Base-by-base conservation (phyloP, 176 grass and related monocot species). In the Puccinellia tenuiflora region DNA sequence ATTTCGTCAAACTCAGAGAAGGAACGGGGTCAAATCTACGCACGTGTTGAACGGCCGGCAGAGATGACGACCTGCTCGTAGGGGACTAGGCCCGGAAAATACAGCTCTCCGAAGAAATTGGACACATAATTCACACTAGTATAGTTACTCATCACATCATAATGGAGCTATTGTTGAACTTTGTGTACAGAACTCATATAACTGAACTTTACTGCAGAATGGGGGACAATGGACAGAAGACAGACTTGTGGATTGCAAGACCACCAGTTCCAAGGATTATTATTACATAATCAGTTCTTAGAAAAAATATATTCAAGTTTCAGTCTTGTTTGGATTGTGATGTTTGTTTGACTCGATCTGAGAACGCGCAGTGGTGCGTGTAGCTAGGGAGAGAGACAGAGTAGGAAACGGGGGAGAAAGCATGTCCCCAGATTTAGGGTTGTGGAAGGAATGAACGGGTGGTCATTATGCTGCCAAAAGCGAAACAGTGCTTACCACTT, bases 391-490 rank as follows among this genome's bases (percentile, higher is more conserved):
- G 31, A 75, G 59, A 61, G 71, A 85, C 72, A 85, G 40, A 69
- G 78, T 52, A 70, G 22, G 78, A 81, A 85, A 77, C 34, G 76
- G 46, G 16, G 15, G 4, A 11, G 21, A 65, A 68, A 65, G 42
- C 35, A 47, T 84, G 75, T 28, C 66, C 80, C 80, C 33, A 43
- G 18, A 55, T 43, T 73, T 40, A 77, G 65, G 9, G 26, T 47
- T 38, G 70, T 82, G 47, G 71, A 82, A 20, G 47, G 71, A 82
- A 20, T 18, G 69, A 17, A 10, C 42, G 69, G 24, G 9, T 29
- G 14, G 29, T 73, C 69, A 64, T 54, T 31, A 68, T 63, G 78
- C 3, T 70, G 83, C 35, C 78, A 50, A 75, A 77, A 89, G 51
- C 29, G 48, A 65, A 57, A 43, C 69, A 81, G 33, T 35, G 72